Evolutionary conservation across 495 filamentous ascomycete genomes (phyloP).

Genomic region (Podospora sp.): DNA sequence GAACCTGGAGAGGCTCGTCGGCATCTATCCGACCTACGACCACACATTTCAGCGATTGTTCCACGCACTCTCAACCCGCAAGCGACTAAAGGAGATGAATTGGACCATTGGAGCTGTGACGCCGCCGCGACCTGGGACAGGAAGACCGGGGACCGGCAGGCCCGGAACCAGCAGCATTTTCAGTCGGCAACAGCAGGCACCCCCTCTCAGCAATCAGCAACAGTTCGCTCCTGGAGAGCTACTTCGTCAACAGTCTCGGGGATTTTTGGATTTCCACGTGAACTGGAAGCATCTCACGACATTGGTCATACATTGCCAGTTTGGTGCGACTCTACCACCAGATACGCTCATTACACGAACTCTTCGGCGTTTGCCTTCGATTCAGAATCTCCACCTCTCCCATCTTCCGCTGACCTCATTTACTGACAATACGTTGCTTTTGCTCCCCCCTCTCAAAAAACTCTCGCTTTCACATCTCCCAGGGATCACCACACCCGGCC

Average conservation of each 20-base stretch:
- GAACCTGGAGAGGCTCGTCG: constrained; percentile 75
- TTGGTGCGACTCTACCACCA: constrained; percentile 65
- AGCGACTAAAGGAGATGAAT: constrained; percentile 72
- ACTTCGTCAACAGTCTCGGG: constrained; percentile 62
- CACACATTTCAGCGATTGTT: constrained; percentile 75
- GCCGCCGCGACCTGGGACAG: background rate
- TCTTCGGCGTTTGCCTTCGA: constrained; percentile 65
- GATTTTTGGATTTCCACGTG: constrained; percentile 69
- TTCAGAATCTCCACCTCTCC: constrained; percentile 75
- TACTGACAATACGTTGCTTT: constrained; percentile 66
- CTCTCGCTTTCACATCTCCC: constrained; percentile 75
- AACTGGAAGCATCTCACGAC: constrained; percentile 74
- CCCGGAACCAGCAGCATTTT: background rate
- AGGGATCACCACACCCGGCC: constrained; percentile 75
- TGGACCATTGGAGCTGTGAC: constrained; percentile 61
- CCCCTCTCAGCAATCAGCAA: background rate
- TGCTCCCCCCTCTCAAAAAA: constrained; percentile 70
- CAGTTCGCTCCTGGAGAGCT: constrained; percentile 53
- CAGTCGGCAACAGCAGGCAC: background rate
- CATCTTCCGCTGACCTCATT: constrained; percentile 72
- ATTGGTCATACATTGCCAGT: constrained; percentile 69
- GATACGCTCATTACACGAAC: constrained; percentile 67
- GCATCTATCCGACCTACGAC: constrained; percentile 69
- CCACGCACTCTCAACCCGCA: constrained; percentile 76
- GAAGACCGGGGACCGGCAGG: background rate